Conservation (phyloP, 148 eudicot species). For the Fagopyrum esculentum region DNA sequence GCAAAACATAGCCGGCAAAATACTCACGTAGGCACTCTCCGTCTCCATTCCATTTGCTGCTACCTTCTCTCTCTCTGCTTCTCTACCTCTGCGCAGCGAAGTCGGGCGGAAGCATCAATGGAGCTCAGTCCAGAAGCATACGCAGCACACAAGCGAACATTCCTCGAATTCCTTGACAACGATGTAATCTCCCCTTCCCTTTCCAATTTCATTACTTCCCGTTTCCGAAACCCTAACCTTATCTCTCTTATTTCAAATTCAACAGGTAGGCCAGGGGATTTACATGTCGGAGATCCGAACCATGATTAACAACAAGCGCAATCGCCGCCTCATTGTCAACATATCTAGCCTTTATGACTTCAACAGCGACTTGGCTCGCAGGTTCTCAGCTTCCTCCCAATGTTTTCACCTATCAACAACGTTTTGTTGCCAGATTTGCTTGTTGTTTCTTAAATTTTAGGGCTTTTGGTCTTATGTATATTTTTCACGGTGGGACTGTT, state of each 20-base stretch:
- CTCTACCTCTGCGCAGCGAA: conserved; percentile 2
- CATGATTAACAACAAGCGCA: conserved; percentile 64
- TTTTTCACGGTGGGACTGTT: background rate
- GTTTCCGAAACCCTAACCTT: background rate
- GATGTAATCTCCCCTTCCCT: conserved; percentile 32
- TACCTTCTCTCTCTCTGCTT: conserved; percentile 2
- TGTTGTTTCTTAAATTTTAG: background rate
- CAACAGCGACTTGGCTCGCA: conserved; percentile 63
- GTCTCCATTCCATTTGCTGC: background rate
- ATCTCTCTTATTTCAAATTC: conserved; percentile 3
- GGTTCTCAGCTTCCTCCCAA: conserved; percentile 26
- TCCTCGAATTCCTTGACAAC: conserved; percentile 74
- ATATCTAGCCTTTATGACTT: conserved; percentile 59
- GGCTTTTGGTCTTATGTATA: background rate
- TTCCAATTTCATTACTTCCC: background rate
- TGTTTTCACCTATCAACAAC: background rate
- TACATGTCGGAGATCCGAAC: conserved; percentile 52
- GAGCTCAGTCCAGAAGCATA: conserved; percentile 74
- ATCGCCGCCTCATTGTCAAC: conserved; percentile 73
- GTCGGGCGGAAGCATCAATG: conserved; percentile 28
- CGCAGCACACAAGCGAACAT: conserved; percentile 77
- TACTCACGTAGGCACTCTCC: background rate
- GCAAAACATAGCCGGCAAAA: background rate
- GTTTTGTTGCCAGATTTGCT: background rate
- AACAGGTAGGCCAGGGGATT: conserved; percentile 44